These are phyloP conservation scores for Metschnikowia aberdeeniae DNA, from an alignment of 805 yeast species.

Conservation along the genomic window DNA sequence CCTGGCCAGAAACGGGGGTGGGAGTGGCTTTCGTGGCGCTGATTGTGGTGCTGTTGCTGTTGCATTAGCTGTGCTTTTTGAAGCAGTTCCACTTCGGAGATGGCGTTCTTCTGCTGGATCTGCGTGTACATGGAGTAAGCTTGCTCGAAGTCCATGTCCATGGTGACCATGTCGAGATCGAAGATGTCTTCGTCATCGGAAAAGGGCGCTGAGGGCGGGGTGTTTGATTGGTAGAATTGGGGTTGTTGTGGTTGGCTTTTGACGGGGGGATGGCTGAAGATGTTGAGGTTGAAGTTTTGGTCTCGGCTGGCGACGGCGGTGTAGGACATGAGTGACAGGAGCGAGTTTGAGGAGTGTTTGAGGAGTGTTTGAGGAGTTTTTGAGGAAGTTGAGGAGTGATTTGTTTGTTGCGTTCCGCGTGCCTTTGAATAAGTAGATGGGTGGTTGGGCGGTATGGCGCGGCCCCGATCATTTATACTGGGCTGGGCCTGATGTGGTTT, in stretches of 20 bases:
- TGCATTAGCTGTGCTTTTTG: constrained; percentile 33
- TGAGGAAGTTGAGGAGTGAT: no score
- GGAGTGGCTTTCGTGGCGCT: not conserved
- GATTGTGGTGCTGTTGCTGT: not conserved
- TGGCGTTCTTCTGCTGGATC: constrained; percentile 36
- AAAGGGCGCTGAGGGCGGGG: constrained; percentile 5
- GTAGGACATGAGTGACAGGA: constrained; percentile 15
- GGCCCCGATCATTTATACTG: constrained; percentile 2
- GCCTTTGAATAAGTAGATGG: no score
- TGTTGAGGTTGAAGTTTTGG: constrained; percentile 12
- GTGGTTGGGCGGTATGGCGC: not conserved
- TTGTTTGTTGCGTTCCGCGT: no score
- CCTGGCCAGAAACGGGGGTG: not conserved
- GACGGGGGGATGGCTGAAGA: constrained; percentile 13
- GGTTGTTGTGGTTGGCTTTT: constrained; percentile 1
- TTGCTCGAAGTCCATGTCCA: constrained; percentile 45
- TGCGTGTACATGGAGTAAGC: constrained; percentile 39
- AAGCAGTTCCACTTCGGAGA: constrained; percentile 33
- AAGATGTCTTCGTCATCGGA: constrained; percentile 20
- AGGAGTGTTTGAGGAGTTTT: no score
- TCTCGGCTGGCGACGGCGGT: constrained; percentile 17
- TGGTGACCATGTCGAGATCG: constrained; percentile 30
- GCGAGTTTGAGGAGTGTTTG: not conserved
- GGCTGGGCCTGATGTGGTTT: constrained; percentile 1
- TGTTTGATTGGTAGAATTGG: not conserved